Percentiles rank a stretch among this genome's conserved stretches.
phyloP scores from a whole-genome alignment of 108 stramenopile species.

The Schizochytrium sp. region DNA sequence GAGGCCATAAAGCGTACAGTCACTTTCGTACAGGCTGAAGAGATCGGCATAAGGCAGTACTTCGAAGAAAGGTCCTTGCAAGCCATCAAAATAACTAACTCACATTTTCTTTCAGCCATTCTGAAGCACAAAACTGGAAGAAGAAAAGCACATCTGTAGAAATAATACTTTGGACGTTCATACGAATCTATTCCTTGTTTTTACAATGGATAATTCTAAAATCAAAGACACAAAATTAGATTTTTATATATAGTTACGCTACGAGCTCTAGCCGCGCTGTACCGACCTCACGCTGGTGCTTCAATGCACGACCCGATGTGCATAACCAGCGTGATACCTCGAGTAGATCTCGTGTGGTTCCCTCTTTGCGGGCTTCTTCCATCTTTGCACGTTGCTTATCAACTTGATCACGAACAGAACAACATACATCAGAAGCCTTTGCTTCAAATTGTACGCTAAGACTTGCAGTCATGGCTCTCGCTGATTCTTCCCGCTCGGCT shows the following conservation, averaged over 20 bases:
- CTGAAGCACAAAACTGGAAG: too few species aligned
- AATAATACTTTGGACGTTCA: too few species aligned
- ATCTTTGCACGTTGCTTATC: background rate
- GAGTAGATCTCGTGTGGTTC: background rate
- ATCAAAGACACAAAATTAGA: too few species aligned
- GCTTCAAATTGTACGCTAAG: background rate
- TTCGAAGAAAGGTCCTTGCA: too few species aligned
- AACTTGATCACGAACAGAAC: background rate
- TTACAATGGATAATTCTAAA: too few species aligned
- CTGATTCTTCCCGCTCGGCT: background rate
- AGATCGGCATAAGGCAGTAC: too few species aligned
- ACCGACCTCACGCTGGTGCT: background rate
- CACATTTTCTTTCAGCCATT: too few species aligned
- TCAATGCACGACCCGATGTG: conserved; percentile 4
- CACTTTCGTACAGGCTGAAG: too few species aligned
- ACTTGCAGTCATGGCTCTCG: background rate
- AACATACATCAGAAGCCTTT: background rate
- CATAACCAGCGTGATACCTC: conserved; percentile 6
- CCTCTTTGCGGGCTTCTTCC: background rate
- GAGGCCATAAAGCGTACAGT: too few species aligned
- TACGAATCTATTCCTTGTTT: too few species aligned
- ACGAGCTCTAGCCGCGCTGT: conserved; percentile 18
- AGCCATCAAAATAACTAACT: too few species aligned
- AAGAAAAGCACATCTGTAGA: too few species aligned
- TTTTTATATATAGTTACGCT: background rate